phyloP scores from a whole-genome alignment of 106 monocot species.

The Amphibolis antarctica region DNA sequence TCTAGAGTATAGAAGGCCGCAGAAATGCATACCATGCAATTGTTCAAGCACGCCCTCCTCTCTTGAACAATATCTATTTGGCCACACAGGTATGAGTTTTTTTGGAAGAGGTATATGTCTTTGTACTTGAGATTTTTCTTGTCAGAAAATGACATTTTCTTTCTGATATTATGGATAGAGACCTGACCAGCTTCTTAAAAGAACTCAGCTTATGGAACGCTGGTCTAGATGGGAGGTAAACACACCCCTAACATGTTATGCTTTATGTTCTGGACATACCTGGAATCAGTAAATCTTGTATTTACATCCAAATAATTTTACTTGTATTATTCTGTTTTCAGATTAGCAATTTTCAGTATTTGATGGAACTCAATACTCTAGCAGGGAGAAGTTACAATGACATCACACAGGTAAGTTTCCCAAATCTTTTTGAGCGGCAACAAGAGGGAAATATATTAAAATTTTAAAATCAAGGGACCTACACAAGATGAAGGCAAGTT shows the following conservation, averaged over 20 bases:
- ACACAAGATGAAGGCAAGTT: too few species aligned
- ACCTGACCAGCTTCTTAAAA: slow-evolving; percentile 79
- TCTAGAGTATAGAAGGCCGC: slow-evolving; percentile 75
- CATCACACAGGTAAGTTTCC: slow-evolving; percentile 75
- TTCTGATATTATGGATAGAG: slow-evolving; percentile 30
- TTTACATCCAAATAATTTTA: neutral
- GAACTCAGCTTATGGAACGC: slow-evolving; percentile 91
- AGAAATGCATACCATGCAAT: slow-evolving; percentile 79
- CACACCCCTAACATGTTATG: neutral
- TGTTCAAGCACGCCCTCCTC: slow-evolving; percentile 68
- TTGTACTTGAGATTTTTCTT: neutral
- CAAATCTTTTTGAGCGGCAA: too few species aligned
- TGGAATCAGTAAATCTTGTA: neutral
- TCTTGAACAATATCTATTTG: slow-evolving; percentile 69
- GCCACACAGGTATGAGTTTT: slow-evolving; percentile 57
- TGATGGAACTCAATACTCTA: slow-evolving; percentile 94
- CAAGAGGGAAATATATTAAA: too few species aligned
- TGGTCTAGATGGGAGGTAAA: slow-evolving; percentile 99
- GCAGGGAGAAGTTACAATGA: slow-evolving; percentile 99
- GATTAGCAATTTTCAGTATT: slow-evolving; percentile 99
- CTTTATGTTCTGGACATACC: neutral
- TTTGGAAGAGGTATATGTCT: too few species aligned
- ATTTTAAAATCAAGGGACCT: too few species aligned
- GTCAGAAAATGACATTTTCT: neutral
- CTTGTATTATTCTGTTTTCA: slow-evolving; percentile 18